Evolutionary conservation across 345 rosid genomes (phyloP).

Genomic region (Salix udensis): DNA sequence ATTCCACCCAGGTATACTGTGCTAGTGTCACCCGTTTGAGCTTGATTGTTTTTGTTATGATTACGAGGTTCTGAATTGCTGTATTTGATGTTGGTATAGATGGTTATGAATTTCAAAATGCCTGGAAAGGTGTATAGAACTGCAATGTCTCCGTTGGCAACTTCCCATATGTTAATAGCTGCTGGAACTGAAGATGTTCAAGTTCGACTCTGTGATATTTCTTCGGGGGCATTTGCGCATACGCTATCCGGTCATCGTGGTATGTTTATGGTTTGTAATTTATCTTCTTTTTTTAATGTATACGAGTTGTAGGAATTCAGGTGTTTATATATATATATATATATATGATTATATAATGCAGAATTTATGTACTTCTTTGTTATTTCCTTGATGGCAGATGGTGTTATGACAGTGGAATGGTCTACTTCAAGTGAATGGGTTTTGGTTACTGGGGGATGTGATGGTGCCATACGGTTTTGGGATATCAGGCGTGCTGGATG

Average conservation of each 20-base stretch:
- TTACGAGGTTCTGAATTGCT: background rate
- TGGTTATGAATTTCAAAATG: slow-evolving; percentile 77
- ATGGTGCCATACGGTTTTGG: slow-evolving; percentile 98
- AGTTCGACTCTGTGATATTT: slow-evolving; percentile 90
- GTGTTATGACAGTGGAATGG: slow-evolving; percentile 94
- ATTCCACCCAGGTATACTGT: slow-evolving; percentile 56
- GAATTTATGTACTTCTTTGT: background rate
- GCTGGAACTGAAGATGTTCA: slow-evolving; percentile 94
- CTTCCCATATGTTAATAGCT: slow-evolving; percentile 85
- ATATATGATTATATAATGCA: background rate
- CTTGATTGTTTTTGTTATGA: background rate
- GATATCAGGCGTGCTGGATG: slow-evolving; percentile 95
- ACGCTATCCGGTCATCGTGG: slow-evolving; percentile 97
- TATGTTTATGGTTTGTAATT: slow-evolving; percentile 29
- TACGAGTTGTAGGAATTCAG: background rate
- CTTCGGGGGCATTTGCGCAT: slow-evolving; percentile 87
- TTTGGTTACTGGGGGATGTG: slow-evolving; percentile 87
- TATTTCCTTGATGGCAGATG: slow-evolving; percentile 53
- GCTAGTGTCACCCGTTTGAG: background rate
- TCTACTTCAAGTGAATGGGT: slow-evolving; percentile 92
- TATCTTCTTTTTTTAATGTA: background rate
- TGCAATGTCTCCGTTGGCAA: slow-evolving; percentile 86
- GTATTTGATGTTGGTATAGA: slow-evolving; percentile 37
- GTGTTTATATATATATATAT: background rate
- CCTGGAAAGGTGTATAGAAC: slow-evolving; percentile 91